Evolutionary conservation across 371 early-diverging fungal genomes (phyloP).

Genomic region (Mortierella sp.): DNA sequence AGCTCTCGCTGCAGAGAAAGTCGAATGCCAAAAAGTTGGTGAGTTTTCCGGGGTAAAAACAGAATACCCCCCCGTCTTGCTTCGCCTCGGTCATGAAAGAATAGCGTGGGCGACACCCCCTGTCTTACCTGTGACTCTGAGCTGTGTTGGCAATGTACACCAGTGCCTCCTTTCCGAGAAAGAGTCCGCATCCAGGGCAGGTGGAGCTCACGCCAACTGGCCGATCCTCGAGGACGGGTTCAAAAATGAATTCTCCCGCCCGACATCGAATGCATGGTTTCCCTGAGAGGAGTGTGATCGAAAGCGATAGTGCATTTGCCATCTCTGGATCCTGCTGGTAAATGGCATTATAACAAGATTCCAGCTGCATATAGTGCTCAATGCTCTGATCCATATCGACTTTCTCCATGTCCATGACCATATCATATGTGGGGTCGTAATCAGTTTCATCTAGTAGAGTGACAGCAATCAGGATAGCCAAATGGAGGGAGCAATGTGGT

Average conservation of each 20-base stretch:
- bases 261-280: conserved; percentile 32
- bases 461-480: background rate
- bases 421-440: conserved; percentile 38
- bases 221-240: conserved; percentile 2
- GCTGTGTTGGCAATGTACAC: conserved; percentile 29
- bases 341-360: conserved; percentile 2
- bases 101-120: no score
- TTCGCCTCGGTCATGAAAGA: no score
- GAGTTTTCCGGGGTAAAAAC: no score
- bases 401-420: conserved; percentile 26
- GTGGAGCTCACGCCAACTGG: conserved; percentile 4
- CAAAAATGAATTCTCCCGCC: conserved; percentile 10
- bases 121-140: conserved; percentile 36
- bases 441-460: conserved; percentile 9
- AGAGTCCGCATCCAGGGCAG: conserved; percentile 25
- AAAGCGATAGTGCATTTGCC: conserved; percentile 18
- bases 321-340: conserved; percentile 15
- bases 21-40: background rate
- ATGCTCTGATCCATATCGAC: conserved; percentile 29
- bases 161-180: conserved; percentile 28
- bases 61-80: background rate
- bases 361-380: conserved; percentile 33
- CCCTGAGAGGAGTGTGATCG: conserved; percentile 16
- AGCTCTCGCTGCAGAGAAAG: conserved; percentile 18
- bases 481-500: background rate